Evolutionary conservation across 2,329 filamentous ascomycete genomes (phyloP).

Genomic region (Fusarium staphyleae): DNA sequence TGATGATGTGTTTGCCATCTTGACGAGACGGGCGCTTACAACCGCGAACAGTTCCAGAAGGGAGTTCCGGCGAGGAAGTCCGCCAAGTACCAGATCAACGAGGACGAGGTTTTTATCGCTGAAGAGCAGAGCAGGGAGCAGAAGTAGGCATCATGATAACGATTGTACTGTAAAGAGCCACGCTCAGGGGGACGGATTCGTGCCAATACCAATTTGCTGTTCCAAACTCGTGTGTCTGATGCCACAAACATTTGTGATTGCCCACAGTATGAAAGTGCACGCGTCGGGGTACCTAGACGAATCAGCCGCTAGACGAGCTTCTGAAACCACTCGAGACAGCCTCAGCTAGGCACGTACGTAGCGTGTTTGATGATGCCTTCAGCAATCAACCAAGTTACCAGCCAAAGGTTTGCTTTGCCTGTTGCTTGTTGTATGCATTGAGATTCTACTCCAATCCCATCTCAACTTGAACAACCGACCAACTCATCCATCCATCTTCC

Average conservation of each 20-base stretch:
- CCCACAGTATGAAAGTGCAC: too few relatives aligned
- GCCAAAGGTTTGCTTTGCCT: too few relatives aligned
- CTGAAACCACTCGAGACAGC: too few relatives aligned
- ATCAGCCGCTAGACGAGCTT: too few relatives aligned
- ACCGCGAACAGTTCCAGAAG: slow-evolving; percentile 44
- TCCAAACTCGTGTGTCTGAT: background rate
- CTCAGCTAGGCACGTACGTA: too few relatives aligned
- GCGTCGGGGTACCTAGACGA: too few relatives aligned
- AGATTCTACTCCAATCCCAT: background rate
- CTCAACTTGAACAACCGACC: background rate
- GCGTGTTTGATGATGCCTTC: too few relatives aligned
- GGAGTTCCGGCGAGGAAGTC: slow-evolving; percentile 50
- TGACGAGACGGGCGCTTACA: slow-evolving; percentile 16
- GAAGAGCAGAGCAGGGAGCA: slow-evolving; percentile 29
- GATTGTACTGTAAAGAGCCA: slow-evolving; percentile 3
- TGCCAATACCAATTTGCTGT: slow-evolving; percentile 19
- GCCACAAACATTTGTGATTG: background rate
- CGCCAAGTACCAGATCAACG: slow-evolving; percentile 45
- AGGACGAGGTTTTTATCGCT: slow-evolving; percentile 44
- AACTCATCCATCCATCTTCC: background rate
- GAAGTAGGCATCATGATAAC: slow-evolving; percentile 3
- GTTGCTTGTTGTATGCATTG: too few relatives aligned
- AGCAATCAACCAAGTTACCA: too few relatives aligned
- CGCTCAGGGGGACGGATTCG: background rate
- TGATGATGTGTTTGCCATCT: too few relatives aligned